Evolutionary conservation across 2,329 filamentous ascomycete species (phyloP), one percentile per base, ranked within the genome.

Genomic region (Juglanconis sp.): DNA sequence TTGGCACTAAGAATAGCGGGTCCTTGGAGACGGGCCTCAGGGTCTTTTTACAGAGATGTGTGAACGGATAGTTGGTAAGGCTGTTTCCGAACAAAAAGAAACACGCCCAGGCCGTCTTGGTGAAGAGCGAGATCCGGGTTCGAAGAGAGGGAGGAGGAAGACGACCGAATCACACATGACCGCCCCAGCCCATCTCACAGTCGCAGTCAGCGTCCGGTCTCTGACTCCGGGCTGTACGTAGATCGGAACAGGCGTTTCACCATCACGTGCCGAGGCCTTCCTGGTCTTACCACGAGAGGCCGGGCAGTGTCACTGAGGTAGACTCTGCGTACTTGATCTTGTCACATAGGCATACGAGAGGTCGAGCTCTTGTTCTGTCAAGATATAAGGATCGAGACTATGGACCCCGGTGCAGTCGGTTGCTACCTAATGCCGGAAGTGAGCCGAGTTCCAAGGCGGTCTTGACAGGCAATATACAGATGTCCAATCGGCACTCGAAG

Each of bases 1-100:
- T 53, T 56, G 56, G 53, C 57, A 57, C 58, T 52, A 57, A 61
- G 46, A 60, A 61, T 57, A 42, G 55, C 36, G 47, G 47, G 55
- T 44, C 46, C 40, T 42, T 38, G 7, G 6, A 48, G 30, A 42
- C 24, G 24, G 24, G 24, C 24, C 52, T 59, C 57, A 59, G 51
- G 57, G 57, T 59, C 57, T 35, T 49, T 11, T 24, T 31, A 6
- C 5, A 24, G 42, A 34, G 31, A 9, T 11, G 38, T 17, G 40
- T 44, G 36, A 48, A 17, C 34, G 34, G 32, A 42, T 40, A 8
- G 50, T 53, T 24, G 17, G 15, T 31, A 31, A 34, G 15, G 57
- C 30, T 44, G 46, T 50, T 38, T 34, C 32, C 52, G n/a, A 36
- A 36, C 15, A 31, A 5, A 32, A 34, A 24, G 5, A 55, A 11